Percentiles rank a stretch among this genome's conserved stretches.
phyloP scores from a whole-genome alignment of 495 filamentous ascomycete genomes.

The Pyrenopolyporus hunteri region DNA sequence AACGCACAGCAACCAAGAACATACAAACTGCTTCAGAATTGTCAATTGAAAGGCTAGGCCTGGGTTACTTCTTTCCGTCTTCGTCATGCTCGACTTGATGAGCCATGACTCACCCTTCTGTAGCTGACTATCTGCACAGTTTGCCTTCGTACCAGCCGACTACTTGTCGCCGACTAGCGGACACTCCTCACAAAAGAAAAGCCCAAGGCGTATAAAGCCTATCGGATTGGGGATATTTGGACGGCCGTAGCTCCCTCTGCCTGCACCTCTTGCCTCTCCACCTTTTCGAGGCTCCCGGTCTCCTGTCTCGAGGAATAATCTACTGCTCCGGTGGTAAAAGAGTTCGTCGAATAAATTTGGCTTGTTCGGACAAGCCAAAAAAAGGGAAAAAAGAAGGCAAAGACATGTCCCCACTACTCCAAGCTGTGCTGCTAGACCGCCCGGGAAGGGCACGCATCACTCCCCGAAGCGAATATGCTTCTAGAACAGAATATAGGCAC shows the following conservation, averaged over 20 bases:
- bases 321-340: slow-evolving; percentile 17
- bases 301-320: slow-evolving; percentile 23
- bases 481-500: slow-evolving; percentile 30
- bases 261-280: neutral
- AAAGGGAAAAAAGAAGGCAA: slow-evolving; percentile 29
- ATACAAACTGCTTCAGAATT: slow-evolving; percentile 4
- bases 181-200: slow-evolving; percentile 37
- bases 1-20: neutral
- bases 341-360: slow-evolving; percentile 23
- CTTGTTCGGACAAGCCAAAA: slow-evolving; percentile 29
- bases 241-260: neutral
- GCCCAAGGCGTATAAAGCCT: slow-evolving; percentile 18
- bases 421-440: slow-evolving; percentile 34
- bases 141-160: too few species aligned
- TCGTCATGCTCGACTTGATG: slow-evolving; percentile 9
- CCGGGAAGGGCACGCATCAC: slow-evolving; percentile 21
- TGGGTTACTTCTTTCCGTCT: slow-evolving; percentile 21
- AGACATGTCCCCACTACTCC: slow-evolving; percentile 38
- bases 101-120: slow-evolving; percentile 11
- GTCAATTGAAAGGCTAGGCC: slow-evolving; percentile 12
- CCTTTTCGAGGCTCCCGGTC: slow-evolving; percentile 4
- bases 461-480: slow-evolving; percentile 33
- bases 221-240: slow-evolving; percentile 16
- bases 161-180: slow-evolving; percentile 2
- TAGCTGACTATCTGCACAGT: slow-evolving; percentile 8